These are phyloP conservation scores for Magnolia changhungtana DNA, from an alignment of 164 flowering plant species.

Conservation along the genomic window DNA sequence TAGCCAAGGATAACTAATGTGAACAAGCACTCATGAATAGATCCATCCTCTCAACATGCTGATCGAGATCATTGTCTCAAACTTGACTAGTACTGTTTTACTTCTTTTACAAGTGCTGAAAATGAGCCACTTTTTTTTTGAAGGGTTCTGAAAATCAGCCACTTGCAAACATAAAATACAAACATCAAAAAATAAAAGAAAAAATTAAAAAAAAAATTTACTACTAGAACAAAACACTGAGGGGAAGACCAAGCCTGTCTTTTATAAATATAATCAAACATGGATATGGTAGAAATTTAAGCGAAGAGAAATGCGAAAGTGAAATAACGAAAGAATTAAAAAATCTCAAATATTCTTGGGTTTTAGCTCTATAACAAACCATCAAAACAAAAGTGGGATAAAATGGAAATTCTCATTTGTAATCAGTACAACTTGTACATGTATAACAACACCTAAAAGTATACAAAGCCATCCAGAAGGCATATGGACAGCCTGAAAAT, in stretches of 20 bases:
- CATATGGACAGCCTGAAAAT: not conserved
- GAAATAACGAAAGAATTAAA: not conserved
- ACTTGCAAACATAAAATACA: not conserved
- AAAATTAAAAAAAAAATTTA: no score
- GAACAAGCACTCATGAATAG: no score
- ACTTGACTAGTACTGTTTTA: not conserved
- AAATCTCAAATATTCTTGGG: not conserved
- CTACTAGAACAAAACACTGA: not conserved
- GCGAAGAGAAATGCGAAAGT: not conserved
- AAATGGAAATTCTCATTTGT: not conserved
- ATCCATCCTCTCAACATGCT: not conserved
- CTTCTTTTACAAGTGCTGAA: no score
- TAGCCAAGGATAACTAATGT: no score
- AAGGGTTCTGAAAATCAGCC: not conserved
- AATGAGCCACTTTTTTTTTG: not conserved
- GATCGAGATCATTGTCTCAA: not conserved
- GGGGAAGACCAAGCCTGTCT: not conserved
- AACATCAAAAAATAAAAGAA: not conserved
- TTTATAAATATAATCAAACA: not conserved
- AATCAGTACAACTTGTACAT: conserved; percentile 4
- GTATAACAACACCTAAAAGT: not conserved
- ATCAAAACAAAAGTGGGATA: not conserved
- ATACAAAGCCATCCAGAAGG: not conserved
- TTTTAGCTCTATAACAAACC: not conserved
- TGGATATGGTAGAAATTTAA: not conserved